Evolutionary conservation across 345 rosid genomes (phyloP).

Genomic region (Bruguiera gymnorhiza): DNA sequence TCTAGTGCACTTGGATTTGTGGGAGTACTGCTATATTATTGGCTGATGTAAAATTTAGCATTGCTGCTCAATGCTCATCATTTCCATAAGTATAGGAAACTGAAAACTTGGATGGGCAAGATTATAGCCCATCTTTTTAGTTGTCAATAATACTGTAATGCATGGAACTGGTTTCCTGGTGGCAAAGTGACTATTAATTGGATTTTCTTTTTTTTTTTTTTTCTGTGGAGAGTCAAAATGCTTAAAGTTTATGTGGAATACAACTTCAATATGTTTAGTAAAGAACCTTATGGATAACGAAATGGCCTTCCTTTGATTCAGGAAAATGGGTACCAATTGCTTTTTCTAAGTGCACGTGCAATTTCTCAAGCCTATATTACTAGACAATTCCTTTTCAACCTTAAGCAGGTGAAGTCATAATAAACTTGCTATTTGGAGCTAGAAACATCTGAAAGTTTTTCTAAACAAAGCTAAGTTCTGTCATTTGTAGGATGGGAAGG

Average conservation of each 20-base stretch:
- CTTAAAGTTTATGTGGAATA: background rate
- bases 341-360: conserved; percentile 93
- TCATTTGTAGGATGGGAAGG: conserved; percentile 70
- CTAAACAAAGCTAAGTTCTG: background rate
- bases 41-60: background rate
- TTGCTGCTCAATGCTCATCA: background rate
- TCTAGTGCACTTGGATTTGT: conserved; percentile 6
- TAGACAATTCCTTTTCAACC: conserved; percentile 73
- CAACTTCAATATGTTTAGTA: conserved; percentile 1
- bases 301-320: conserved; percentile 30
- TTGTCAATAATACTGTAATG: too few species aligned
- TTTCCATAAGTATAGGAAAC: too few species aligned
- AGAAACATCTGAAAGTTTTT: conserved; percentile 4
- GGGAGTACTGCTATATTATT: background rate
- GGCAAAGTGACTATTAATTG: background rate
- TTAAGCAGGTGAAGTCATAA: conserved; percentile 66
- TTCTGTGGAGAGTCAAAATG: background rate
- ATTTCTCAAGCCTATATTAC: conserved; percentile 90
- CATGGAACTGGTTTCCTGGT: too few species aligned
- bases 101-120: too few species aligned
- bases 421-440: conserved; percentile 1
- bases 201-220: background rate
- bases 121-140: too few species aligned
- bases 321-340: conserved; percentile 96
- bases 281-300: background rate